Base-by-base conservation (phyloP, 345 rosid species). In the Trapa bicornis region DNA sequence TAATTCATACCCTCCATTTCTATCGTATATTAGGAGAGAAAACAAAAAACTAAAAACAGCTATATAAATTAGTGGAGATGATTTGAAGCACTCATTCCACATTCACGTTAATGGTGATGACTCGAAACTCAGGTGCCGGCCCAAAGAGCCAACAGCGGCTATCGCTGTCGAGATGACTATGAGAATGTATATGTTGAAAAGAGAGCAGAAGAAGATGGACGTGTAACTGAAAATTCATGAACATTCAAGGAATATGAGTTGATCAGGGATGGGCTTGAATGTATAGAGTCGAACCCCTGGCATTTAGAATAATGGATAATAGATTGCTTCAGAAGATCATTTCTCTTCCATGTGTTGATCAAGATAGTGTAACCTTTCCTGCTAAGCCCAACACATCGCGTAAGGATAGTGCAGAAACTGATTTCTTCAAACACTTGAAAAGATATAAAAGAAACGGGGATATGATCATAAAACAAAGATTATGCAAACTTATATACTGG, bases 321-420 rank as follows among this genome's bases (percentile, higher is more conserved):
- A 33, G 97, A 93, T 74, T 84, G 78, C 89, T 87, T 88, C 75
- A 93, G 73, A 22, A 93, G 88, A 83, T 90, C 94, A 32, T 93
- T 80, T 87, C 97, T 87, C 82, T 90, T 93, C 98, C 98, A 93
- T 1, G 98, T 93, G 78, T 93, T 90, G 75, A 93, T 88, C 65
- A 93, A 17, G 72, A 90, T 81, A 33, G 96, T 79, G 72, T 87
- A 93, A 65, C 96, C 86, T 77, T 86, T 87, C 81, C 98, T 93
- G 86, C 37, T 45, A 61, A 5, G 57, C 37, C 60, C 58, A 43
- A 65, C 5, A 56, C 15, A 16, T 22, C 29, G 0, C 16, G 7
- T 11, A 37, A 64, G 37, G 42, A 60, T 22, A 16, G 50, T 42
- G 12, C 41, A n/a, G 41, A 35, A 42, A 15, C 22, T 10, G 22